Percentiles rank a stretch among this genome's conserved stretches.
phyloP scores from a whole-genome alignment of 768 basidiomycete species.

The Galerina sulciceps region DNA sequence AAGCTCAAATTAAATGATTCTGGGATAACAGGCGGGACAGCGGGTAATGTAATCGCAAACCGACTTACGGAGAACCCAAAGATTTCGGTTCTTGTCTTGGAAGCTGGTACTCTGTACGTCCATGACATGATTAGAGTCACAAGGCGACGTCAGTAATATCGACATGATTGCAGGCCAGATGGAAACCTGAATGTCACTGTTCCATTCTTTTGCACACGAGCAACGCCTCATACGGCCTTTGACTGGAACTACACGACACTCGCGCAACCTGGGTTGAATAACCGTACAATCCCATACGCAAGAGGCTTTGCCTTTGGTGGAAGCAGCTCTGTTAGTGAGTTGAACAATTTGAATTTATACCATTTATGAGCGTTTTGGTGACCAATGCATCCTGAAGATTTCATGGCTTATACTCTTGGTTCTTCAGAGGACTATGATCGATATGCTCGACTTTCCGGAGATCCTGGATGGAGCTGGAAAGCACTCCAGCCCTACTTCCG shows the following conservation, averaged over 20 bases:
- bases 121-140: no score
- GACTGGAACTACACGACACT: constrained; percentile 34
- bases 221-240: constrained; percentile 15
- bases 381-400: constrained; percentile 15
- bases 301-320: constrained; percentile 32
- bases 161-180: constrained; percentile 8
- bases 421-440: constrained; percentile 54
- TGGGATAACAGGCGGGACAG: constrained; percentile 43
- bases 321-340: constrained; percentile 31
- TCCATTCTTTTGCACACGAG: constrained; percentile 16
- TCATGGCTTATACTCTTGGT: constrained; percentile 34
- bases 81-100: constrained; percentile 52
- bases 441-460: constrained; percentile 49
- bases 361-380: background rate
- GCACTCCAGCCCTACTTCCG: constrained; percentile 31
- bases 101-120: constrained; percentile 56
- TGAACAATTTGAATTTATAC: constrained; percentile 16
- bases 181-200: constrained; percentile 13
- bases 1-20: background rate
- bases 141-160: background rate
- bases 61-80: constrained; percentile 54
- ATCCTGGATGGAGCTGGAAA: constrained; percentile 49
- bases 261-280: constrained; percentile 26
- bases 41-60: constrained; percentile 58
- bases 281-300: constrained; percentile 23